Conservation (phyloP, 148 eudicot species). For the Nepenthes mirabilis region DNA sequence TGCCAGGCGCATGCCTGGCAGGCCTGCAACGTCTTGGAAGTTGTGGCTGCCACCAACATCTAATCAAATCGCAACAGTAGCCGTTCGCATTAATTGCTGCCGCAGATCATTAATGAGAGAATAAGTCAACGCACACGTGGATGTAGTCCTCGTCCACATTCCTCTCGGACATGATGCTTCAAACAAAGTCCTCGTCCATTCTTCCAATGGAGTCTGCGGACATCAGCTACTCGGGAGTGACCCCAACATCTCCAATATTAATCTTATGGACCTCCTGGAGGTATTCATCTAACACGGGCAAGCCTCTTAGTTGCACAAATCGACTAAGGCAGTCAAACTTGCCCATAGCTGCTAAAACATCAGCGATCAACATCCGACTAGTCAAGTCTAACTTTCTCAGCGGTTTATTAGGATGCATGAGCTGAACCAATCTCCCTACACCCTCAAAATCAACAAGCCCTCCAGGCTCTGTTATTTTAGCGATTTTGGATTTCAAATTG, state of each 20-base stretch:
- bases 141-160: too few relatives aligned
- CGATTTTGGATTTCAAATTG: conserved; percentile 50
- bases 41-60: too few relatives aligned
- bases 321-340: conserved; percentile 62
- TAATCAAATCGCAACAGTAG: too few relatives aligned
- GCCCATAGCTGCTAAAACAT: conserved; percentile 68
- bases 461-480: conserved; percentile 59
- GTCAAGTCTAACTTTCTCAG: conserved; percentile 51
- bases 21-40: too few relatives aligned
- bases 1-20: too few relatives aligned
- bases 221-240: too few relatives aligned
- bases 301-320: conserved; percentile 80
- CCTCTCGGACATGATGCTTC: too few relatives aligned
- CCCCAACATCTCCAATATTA: conserved; percentile 43
- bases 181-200: too few relatives aligned
- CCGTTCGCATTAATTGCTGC: too few relatives aligned
- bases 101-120: too few relatives aligned
- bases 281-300: conserved; percentile 78
- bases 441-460: conserved; percentile 58
- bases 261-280: conserved; percentile 84
- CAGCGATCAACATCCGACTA: conserved; percentile 52
- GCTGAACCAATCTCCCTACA: conserved; percentile 73
- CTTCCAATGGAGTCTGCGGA: too few relatives aligned
- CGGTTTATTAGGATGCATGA: conserved; percentile 54
- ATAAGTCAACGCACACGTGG: too few relatives aligned